Percentiles rank a stretch among this genome's conserved stretches.
Conservation (phyloP, 192 early-diverging fungal genomes). For the Coemansia sp. region DNA sequence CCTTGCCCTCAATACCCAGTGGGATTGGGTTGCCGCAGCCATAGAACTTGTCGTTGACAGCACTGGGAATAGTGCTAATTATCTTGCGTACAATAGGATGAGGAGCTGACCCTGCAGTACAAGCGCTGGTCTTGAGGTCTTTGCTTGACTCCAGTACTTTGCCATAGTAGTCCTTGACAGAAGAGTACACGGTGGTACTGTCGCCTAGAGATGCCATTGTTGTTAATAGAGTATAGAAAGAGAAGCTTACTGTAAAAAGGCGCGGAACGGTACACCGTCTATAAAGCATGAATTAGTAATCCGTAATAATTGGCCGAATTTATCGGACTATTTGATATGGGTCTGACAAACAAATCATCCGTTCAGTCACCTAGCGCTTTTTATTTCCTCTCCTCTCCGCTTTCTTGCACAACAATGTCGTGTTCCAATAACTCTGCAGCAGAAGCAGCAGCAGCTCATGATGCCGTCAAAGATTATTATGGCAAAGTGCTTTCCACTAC, state of each 20-base stretch:
- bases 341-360: background rate
- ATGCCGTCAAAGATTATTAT: slow-evolving; percentile 33
- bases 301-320: slow-evolving; percentile 1
- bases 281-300: background rate
- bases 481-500: slow-evolving; percentile 29
- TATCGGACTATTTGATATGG: background rate
- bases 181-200: slow-evolving; percentile 2
- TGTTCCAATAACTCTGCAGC: background rate
- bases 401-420: background rate
- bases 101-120: slow-evolving; percentile 12
- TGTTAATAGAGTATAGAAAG: background rate
- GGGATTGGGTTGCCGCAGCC: slow-evolving; percentile 51
- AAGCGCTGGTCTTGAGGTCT: slow-evolving; percentile 37
- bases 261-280: background rate
- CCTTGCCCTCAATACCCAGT: slow-evolving; percentile 44
- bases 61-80: slow-evolving; percentile 31
- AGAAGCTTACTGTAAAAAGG: background rate
- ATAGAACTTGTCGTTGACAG: slow-evolving; percentile 45
- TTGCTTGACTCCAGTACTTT: slow-evolving; percentile 26
- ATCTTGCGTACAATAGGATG: slow-evolving; percentile 42
- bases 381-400: background rate
- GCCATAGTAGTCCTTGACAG: slow-evolving; percentile 41
- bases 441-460: background rate
- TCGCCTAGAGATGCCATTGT: slow-evolving; percentile 6
- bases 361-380: background rate